A percentile compares a stretch with the other conserved stretches of the same genome.
Evolutionary conservation across 148 eudicot genomes (phyloP).

Genomic region (Cornus florida): DNA sequence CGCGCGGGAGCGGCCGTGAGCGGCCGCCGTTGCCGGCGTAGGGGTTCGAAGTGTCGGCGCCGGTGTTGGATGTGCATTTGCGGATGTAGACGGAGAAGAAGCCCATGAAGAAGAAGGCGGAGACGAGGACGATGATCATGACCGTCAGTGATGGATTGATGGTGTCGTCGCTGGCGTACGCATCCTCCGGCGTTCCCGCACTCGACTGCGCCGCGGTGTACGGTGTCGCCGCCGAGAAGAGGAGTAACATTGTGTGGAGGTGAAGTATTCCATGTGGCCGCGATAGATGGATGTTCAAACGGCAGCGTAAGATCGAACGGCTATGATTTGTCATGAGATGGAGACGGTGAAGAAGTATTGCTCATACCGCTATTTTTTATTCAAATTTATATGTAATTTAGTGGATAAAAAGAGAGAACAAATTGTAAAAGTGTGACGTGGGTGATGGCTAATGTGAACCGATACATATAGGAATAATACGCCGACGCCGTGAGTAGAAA

Average conservation of each 20-base stretch:
- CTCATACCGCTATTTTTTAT: neutral
- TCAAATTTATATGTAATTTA: neutral
- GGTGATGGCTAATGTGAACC: no score
- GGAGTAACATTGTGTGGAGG: neutral
- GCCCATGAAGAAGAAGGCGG: constrained; percentile 35
- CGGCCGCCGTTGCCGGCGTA: neutral
- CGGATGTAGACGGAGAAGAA: constrained; percentile 36
- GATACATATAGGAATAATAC: no score
- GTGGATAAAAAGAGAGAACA: no score
- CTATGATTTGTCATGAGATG: neutral
- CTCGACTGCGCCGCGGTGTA: constrained; percentile 9
- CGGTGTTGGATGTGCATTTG: constrained; percentile 11
- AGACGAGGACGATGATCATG: constrained; percentile 21
- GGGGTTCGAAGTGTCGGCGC: neutral
- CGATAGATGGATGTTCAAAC: no score
- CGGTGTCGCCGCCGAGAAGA: neutral
- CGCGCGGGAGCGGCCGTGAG: constrained; percentile 4
- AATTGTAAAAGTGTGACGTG: no score
- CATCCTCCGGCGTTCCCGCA: neutral
- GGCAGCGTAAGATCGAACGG: neutral
- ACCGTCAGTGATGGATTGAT: constrained; percentile 28
- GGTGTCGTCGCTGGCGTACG: neutral
- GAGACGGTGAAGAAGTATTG: neutral
- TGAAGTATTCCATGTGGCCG: neutral
- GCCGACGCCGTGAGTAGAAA: no score